phyloP scores from a whole-genome alignment of 345 rosid species.

The Odontarrhena argentea region DNA sequence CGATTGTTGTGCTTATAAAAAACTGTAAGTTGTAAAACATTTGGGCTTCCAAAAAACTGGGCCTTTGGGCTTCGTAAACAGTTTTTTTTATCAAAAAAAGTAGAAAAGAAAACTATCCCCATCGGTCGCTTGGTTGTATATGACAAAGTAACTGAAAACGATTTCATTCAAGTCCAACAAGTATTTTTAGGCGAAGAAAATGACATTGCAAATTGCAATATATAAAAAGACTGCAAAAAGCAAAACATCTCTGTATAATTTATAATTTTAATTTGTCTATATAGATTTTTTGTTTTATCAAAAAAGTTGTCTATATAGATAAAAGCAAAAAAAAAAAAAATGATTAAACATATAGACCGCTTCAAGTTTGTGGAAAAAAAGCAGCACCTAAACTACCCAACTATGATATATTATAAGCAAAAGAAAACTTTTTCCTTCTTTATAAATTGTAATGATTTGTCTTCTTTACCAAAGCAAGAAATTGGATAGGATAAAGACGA shows the following conservation, averaged over 20 bases:
- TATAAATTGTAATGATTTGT: conserved; percentile 22
- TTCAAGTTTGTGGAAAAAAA: neutral
- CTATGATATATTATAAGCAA: neutral
- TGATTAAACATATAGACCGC: neutral
- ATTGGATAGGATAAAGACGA: conserved; percentile 25
- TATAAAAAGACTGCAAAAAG: neutral
- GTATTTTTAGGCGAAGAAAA: too few species aligned
- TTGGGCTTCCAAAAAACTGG: too few species aligned
- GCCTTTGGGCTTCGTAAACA: too few species aligned
- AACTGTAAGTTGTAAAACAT: neutral
- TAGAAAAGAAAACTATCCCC: too few species aligned
- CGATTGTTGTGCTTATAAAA: neutral
- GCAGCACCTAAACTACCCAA: conserved; percentile 4
- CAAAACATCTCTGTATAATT: neutral
- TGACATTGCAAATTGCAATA: neutral
- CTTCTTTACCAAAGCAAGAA: neutral
- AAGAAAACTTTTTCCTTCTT: conserved; percentile 18
- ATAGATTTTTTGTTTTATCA: too few species aligned
- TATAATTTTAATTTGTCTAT: neutral
- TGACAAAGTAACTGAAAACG: too few species aligned
- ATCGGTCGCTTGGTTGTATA: too few species aligned
- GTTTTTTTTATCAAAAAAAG: too few species aligned
- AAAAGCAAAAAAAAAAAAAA: neutral
- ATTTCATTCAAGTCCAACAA: too few species aligned
- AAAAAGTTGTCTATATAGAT: too few species aligned